Percentiles rank a stretch among this genome's conserved stretches.
These are phyloP conservation scores for Trichothecium roseum DNA, from an alignment of 2,329 filamentous ascomycete species.

Conservation along the genomic window DNA sequence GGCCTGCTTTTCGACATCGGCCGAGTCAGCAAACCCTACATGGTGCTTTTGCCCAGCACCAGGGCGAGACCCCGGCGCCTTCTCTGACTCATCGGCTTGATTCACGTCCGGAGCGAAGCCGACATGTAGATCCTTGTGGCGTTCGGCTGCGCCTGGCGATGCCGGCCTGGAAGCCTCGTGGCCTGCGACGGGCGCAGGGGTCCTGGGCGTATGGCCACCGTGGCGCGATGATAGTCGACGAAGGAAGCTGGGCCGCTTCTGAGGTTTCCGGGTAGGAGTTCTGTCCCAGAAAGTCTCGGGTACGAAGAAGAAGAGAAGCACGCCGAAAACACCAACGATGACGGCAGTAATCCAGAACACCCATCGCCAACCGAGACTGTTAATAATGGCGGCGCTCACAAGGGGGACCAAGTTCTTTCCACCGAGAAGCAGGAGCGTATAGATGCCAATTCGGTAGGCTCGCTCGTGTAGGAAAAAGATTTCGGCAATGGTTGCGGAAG, in stretches of 20 bases:
- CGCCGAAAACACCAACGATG: slow-evolving; percentile 58
- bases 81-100: no score
- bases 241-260: slow-evolving; percentile 34
- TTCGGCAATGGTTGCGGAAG: slow-evolving; percentile 87
- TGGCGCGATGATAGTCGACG: slow-evolving; percentile 35
- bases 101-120: slow-evolving; percentile 15
- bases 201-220: slow-evolving; percentile 8
- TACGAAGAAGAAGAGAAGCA: slow-evolving; percentile 78
- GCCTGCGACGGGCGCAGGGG: slow-evolving; percentile 4
- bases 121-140: slow-evolving; percentile 19
- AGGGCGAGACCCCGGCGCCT: slow-evolving; percentile 3
- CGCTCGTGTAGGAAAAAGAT: slow-evolving; percentile 95
- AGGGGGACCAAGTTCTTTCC: slow-evolving; percentile 87
- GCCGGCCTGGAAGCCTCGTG: slow-evolving; percentile 4
- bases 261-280: slow-evolving; percentile 42
- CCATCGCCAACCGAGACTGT: slow-evolving; percentile 75
- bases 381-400: slow-evolving; percentile 76
- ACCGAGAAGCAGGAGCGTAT: slow-evolving; percentile 77
- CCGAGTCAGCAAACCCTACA: slow-evolving; percentile 42
- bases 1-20: slow-evolving; percentile 6
- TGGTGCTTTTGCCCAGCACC: slow-evolving; percentile 26
- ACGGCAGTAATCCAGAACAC: slow-evolving; percentile 85
- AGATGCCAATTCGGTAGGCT: slow-evolving; percentile 86
- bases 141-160: slow-evolving; percentile 9
- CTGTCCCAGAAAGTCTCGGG: slow-evolving; percentile 96